Base-by-base conservation (phyloP, 768 basidiomycete genomes). In the Hericium rajendrae region DNA sequence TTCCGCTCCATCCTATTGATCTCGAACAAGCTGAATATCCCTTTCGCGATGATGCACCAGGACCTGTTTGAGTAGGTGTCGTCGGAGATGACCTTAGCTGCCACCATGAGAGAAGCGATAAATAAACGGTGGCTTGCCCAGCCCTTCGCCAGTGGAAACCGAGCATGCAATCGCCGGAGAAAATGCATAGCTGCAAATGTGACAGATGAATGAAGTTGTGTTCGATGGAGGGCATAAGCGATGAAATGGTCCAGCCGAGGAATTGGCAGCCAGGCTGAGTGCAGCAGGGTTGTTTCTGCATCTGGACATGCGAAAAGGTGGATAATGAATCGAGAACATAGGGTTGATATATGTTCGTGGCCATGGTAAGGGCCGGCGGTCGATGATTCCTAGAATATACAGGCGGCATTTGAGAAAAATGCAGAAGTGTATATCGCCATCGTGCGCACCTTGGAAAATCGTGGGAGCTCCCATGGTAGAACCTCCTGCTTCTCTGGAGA, bases 1-100 rank as follows among this genome's bases (percentile, higher is more conserved):
- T 94, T 92, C 20, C 91, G 75, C 74, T 94, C 93, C 92, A 94
- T 94, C 76, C 94, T 91, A 70, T 97, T 97, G 66, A 97, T 86
- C 77, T 94, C 93, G 48, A 87, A 79, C 6, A 94, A 73, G 1
- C 77, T 73, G 65, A 83, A 85, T 73, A 82, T 79, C 62, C 76
- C 77, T 66, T 83, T 81, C n/a, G 78, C 83, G 59, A 85, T 82
- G 54, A 84, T 77, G 40, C 75, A 74, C 83, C 83, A 85, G 16
- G 76, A 78, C 72, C 81, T 80, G 75, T 83, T 85, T n/a, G 78
- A 79, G 69, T 83, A 84, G n/a, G 82, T 83, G 70, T 83, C 82
- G 72, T 84, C 81, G 70, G 81, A 83, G 56, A 82, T 76, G 57
- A 82, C 77, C 68, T 92, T 92, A 9, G 84, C 86, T 2, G 89